Percentiles rank a stretch among this genome's conserved stretches.
Conservation (phyloP, 83 land plant species). For the Larix sibirica region DNA sequence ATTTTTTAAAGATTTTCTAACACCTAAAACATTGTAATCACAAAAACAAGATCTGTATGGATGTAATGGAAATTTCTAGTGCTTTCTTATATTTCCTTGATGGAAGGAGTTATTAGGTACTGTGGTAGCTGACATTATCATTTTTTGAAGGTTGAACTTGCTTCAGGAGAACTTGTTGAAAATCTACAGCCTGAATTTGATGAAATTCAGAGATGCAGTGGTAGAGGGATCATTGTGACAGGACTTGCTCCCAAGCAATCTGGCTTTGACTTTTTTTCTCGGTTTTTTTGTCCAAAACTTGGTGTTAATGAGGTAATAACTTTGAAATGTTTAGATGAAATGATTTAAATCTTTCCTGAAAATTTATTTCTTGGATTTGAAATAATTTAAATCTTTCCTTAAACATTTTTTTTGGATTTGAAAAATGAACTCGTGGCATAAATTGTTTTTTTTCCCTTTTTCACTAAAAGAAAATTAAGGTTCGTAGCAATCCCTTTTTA, state of each 20-base stretch:
- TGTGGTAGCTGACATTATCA: not conserved
- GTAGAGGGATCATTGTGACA: constrained; percentile 64
- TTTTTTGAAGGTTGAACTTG: constrained; percentile 52
- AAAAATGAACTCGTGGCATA: not conserved
- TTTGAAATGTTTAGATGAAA: not conserved
- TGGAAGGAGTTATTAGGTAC: not conserved
- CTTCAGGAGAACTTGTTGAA: constrained; percentile 48
- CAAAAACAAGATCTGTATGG: not conserved
- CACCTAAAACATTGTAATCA: not conserved
- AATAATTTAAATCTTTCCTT: too few relatives aligned
- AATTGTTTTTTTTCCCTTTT: not conserved
- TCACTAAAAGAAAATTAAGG: not conserved
- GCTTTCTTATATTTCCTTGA: not conserved
- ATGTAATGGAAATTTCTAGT: not conserved
- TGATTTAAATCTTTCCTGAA: too few relatives aligned
- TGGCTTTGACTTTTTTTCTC: constrained; percentile 66
- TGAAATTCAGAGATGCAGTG: constrained; percentile 41
- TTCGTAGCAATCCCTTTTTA: too few relatives aligned
- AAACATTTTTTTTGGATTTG: not conserved
- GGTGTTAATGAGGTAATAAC: constrained; percentile 72
- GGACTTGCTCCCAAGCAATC: constrained; percentile 51
- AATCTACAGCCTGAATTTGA: constrained; percentile 55
- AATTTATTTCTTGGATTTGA: too few relatives aligned
- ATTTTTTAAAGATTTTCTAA: not conserved
- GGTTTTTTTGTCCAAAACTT: constrained; percentile 70